phyloP scores from a whole-genome alignment of 129 eudicot species.

The Chrysanthemum seticuspe region DNA sequence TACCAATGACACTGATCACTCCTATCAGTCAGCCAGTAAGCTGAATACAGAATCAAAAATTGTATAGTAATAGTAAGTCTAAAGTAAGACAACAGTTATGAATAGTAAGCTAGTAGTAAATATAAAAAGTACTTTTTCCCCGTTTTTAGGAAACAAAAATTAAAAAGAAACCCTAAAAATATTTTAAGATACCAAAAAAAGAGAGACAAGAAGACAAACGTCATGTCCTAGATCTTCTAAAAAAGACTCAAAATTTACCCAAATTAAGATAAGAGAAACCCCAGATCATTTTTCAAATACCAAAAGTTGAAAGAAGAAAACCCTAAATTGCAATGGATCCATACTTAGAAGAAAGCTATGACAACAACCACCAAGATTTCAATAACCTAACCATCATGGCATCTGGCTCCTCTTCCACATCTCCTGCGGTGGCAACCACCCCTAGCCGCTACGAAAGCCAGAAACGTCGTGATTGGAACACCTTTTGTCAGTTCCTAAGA shows the following conservation, averaged over 20 bases:
- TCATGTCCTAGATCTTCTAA: conserved; percentile 24
- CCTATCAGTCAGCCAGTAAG: neutral
- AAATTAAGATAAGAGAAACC: neutral
- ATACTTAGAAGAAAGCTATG: neutral
- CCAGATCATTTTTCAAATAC: neutral
- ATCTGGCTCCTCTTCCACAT: conserved; percentile 27
- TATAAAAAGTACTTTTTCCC: too few relatives aligned
- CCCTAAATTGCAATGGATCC: conserved; percentile 37
- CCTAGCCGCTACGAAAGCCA: conserved; percentile 88
- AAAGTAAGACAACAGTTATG: neutral
- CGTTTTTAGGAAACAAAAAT: too few relatives aligned
- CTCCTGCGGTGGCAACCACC: conserved; percentile 25
- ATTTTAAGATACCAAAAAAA: conserved; percentile 13
- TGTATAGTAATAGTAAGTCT: too few relatives aligned
- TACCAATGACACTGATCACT: conserved; percentile 9
- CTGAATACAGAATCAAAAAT: neutral
- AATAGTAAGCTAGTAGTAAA: too few relatives aligned
- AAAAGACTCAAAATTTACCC: conserved; percentile 16
- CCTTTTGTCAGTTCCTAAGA: conserved; percentile 73
- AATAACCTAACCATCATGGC: conserved; percentile 20
- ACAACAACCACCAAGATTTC: conserved; percentile 11
- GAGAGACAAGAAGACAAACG: conserved; percentile 21
- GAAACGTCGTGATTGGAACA: conserved; percentile 88
- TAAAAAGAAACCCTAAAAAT: neutral
- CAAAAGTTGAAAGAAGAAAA: conserved; percentile 8